Base-by-base conservation (phyloP, 257 asterid genomes). In the Dorcoceras hygrometricum region DNA sequence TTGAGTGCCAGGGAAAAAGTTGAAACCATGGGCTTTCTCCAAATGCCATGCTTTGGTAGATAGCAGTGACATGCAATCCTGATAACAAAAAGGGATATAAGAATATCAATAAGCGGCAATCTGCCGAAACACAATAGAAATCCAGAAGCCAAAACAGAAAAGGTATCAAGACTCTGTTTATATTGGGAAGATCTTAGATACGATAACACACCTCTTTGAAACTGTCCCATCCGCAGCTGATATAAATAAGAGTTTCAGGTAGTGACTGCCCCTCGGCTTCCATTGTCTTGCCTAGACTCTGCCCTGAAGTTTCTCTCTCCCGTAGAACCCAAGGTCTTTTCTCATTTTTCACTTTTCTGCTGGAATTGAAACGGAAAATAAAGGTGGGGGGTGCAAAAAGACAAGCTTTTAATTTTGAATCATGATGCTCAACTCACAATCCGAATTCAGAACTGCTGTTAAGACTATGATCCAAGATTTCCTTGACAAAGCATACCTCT, bases 211-310 rank as follows among this genome's bases (percentile, higher is more conserved):
- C 98, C 93, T 84, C 83, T 83, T 86, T 92, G 81, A 92, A 89
- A 79, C 96, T 89, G 74, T 87, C 91, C 98, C 98, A 92, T 65
- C 98, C 96, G 19, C 96, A 92, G 84, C 98, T 92, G 62, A 89
- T 89, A 55, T 92, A 92, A 60, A 92, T 87, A 22, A 89, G 91
- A 65, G 95, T 89, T 82, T 83, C 80, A 56, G 97, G 98, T 76
- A 84, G 77, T 63, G 84, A 72, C 22, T 24, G 83, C 25, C 70
- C 73, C 70, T 87, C 88, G 63, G 79, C 89, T 74, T 71, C 79
- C 55, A 51, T 73, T 51, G 78, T 57, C 57, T 61, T 69, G 72
- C 68, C 76, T 71, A 76, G 70, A 63, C 64, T 77, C 56, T 77
- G 87, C 76, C 79, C 86, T 55, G 96, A 86, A 67, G 86, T 75